These are phyloP conservation scores for Sphagnum fallax DNA, from an alignment of 228 moss, liverwort and hornwort species.

Conservation along the genomic window DNA sequence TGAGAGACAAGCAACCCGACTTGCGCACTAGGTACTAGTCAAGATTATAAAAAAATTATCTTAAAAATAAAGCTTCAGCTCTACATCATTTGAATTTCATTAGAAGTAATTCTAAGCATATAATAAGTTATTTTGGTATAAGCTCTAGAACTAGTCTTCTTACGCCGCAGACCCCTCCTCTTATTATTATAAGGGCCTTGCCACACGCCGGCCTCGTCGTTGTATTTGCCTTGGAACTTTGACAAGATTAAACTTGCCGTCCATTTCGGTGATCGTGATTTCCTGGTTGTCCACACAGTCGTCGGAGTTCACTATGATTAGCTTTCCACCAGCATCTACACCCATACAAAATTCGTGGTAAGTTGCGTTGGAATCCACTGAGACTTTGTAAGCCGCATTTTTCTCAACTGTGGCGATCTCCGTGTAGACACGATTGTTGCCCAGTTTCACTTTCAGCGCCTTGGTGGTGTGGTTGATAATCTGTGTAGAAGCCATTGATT, in stretches of 20 bases:
- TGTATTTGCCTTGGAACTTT: slow-evolving; percentile 16
- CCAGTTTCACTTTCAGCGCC: slow-evolving; percentile 19
- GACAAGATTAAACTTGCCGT: slow-evolving; percentile 13
- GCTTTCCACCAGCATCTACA: slow-evolving; percentile 3
- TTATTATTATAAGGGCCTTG: too few relatives aligned
- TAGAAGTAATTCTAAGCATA: too few relatives aligned
- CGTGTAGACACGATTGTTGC: slow-evolving; percentile 11
- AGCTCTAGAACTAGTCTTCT: too few relatives aligned
- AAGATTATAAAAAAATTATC: too few relatives aligned
- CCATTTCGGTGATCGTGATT: slow-evolving; percentile 22
- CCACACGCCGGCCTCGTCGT: too few relatives aligned
- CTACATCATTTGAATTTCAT: too few relatives aligned
- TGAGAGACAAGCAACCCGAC: too few relatives aligned
- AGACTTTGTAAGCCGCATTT: slow-evolving; percentile 20
- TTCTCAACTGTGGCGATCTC: slow-evolving; percentile 12
- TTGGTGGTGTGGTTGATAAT: slow-evolving; percentile 28
- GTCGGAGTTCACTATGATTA: slow-evolving; percentile 31
- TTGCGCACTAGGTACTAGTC: too few relatives aligned
- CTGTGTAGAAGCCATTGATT: slow-evolving; percentile 5
- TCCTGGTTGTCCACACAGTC: slow-evolving; percentile 40
- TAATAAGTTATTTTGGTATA: too few relatives aligned
- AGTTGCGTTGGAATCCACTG: slow-evolving; percentile 16
- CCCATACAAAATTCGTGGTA: slow-evolving; percentile 28
- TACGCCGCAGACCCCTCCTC: too few relatives aligned
- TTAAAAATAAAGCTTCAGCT: too few relatives aligned